Evolutionary conservation across 2,329 filamentous ascomycete species (phyloP), one percentile per base, ranked within the genome.

Genomic region (Dactylella cylindrospora): DNA sequence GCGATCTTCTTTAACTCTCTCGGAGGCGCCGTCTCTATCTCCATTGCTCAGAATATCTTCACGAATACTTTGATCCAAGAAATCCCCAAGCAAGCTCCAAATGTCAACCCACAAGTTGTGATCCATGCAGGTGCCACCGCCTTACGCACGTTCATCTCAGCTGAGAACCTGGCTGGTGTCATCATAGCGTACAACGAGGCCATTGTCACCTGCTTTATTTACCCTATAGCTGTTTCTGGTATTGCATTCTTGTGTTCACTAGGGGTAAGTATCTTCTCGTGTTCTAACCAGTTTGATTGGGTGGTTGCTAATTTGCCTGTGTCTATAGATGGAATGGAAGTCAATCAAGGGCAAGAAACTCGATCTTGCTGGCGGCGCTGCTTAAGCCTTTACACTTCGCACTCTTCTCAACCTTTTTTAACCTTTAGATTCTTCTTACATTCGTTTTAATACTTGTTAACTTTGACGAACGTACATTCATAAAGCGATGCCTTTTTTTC

Each of bases 31-130:
- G 72, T 88, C 19, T 80, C 81, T 66, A 79, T 88, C 40, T 79
- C 80, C 4, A 80, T 85, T 7, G 80, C 80, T 0, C 82, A 88
- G 70, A 81, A 83, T 15, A 77, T 86, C 38, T 86, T 88, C 73
- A 79, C 81, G 65, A 85, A 86, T 68, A 80, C 78, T 0, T 74
- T 88, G 13, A 73, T 81, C 38, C 70, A 75, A 2, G 75, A 79
- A 28, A 74, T 88, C 2, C 72, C 73, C 0, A 72, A 71, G 28
- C 71, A 74, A 31, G 76, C 73, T 1, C 72, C 73, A 0, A 69
- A 67, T 1, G 66, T 78, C 13, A 69, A 76, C 43, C 67, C 73
- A 1, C 40, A 65, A 5, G 38, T 68, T 2, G 70, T 78, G 12
- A 67, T 77, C 15, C 60, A 65, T 5, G 73, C 71, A 3, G 77